Percentiles rank a stretch among this genome's conserved stretches.
Evolutionary conservation across 2,329 filamentous ascomycete genomes (phyloP).

Genomic region (Periconia digitata): DNA sequence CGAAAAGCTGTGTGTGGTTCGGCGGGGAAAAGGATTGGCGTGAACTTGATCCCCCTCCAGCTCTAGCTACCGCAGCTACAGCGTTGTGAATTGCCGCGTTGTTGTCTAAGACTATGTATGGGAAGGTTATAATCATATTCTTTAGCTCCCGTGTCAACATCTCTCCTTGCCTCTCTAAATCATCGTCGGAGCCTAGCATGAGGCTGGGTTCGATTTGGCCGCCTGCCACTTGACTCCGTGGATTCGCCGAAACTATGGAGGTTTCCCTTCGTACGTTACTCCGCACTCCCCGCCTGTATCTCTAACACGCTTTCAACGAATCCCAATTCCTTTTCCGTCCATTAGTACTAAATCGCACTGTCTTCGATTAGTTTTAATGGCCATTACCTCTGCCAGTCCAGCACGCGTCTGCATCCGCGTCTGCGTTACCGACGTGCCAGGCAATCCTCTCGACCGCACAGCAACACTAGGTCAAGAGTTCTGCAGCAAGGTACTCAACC

Average conservation of each 20-base stretch:
- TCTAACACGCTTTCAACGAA: slow-evolving; percentile 1
- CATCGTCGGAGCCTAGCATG: too few species aligned
- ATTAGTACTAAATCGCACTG: not conserved
- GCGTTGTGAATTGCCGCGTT: too few species aligned
- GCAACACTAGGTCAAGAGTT: slow-evolving; percentile 4
- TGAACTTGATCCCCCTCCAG: too few species aligned
- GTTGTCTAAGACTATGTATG: too few species aligned
- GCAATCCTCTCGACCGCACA: not conserved
- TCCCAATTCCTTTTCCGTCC: slow-evolving; percentile 1
- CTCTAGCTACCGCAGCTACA: too few species aligned
- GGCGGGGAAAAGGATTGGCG: too few species aligned
- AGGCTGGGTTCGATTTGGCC: not conserved
- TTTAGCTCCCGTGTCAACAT: too few species aligned
- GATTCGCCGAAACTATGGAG: not conserved
- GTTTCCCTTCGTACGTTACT: too few species aligned
- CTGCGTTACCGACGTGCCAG: slow-evolving; percentile 4
- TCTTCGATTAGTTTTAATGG: not conserved
- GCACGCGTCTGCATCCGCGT: slow-evolving; percentile 2
- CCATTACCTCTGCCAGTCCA: not conserved
- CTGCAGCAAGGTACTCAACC: not conserved
- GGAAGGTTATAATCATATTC: too few species aligned
- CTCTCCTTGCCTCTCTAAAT: too few species aligned
- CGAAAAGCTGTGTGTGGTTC: too few species aligned
- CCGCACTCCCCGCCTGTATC: not conserved
- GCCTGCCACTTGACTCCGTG: not conserved